These are phyloP conservation scores for Rhynchospora breviuscula DNA, from an alignment of 176 grass and related monocot species.

Conservation along the genomic window DNA sequence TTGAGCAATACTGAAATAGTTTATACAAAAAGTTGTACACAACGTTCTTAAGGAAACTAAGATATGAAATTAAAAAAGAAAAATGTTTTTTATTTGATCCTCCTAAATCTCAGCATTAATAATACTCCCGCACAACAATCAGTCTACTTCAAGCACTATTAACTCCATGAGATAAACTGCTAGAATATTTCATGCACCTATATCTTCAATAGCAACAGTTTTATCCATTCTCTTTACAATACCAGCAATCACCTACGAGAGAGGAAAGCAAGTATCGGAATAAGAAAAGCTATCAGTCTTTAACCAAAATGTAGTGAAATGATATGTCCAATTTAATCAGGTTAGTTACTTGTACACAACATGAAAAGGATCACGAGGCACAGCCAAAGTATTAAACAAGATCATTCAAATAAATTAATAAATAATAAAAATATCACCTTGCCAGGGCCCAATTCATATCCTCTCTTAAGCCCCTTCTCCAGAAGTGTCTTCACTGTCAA, in stretches of 20 bases:
- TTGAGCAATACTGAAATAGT: neutral
- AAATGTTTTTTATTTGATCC: neutral
- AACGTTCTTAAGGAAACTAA: neutral
- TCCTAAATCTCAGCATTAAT: constrained; percentile 10
- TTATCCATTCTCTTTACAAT: constrained; percentile 93
- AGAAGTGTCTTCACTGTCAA: constrained; percentile 75
- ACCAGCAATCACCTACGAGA: constrained; percentile 76
- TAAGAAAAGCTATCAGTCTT: neutral
- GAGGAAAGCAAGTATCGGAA: neutral
- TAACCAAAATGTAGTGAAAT: neutral
- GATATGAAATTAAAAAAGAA: neutral
- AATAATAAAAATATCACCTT: constrained; percentile 48
- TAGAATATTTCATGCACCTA: constrained; percentile 47
- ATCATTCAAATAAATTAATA: neutral
- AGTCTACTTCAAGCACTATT: constrained; percentile 8
- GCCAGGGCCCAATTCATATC: constrained; percentile 93
- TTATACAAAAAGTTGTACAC: neutral
- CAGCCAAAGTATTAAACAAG: neutral
- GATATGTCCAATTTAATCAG: neutral
- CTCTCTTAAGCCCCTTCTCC: constrained; percentile 85
- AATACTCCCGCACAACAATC: neutral
- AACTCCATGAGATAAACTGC: neutral
- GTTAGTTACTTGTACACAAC: neutral
- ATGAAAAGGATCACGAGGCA: neutral
- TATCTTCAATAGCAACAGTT: constrained; percentile 61